Evolutionary conservation across 2,329 filamentous ascomycete genomes (phyloP).

Genomic region (Waltergamsia citrina): DNA sequence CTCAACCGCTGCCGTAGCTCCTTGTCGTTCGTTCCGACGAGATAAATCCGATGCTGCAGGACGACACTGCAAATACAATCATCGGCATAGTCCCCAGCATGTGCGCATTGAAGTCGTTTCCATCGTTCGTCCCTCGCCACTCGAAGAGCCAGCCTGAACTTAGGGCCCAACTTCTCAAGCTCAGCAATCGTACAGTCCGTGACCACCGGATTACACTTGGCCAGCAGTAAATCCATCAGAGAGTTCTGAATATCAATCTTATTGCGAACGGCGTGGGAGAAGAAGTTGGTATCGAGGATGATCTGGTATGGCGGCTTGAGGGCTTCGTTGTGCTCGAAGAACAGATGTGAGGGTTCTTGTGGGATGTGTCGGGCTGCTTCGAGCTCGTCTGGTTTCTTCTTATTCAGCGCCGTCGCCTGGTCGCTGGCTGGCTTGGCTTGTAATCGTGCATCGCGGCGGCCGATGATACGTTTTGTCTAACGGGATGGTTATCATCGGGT

Average conservation of each 20-base stretch:
- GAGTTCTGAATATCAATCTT: conserved; percentile 82
- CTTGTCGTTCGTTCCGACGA: conserved; percentile 69
- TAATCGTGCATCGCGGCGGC: conserved; percentile 68
- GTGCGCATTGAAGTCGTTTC: conserved; percentile 77
- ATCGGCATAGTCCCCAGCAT: conserved; percentile 76
- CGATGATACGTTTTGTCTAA: conserved; percentile 72
- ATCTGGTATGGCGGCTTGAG: conserved; percentile 75
- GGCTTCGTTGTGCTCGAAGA: conserved; percentile 83
- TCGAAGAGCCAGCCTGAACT: conserved; percentile 76
- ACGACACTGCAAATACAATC: conserved; percentile 75
- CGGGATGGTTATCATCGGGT: neutral
- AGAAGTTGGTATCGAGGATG: conserved; percentile 82
- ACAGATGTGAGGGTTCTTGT: conserved; percentile 73
- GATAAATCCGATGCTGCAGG: conserved; percentile 66
- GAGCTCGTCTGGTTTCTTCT: conserved; percentile 47
- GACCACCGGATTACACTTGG: conserved; percentile 82
- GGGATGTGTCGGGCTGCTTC: conserved; percentile 74
- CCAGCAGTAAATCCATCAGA: conserved; percentile 91
- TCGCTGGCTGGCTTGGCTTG: conserved; percentile 71
- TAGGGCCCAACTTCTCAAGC: conserved; percentile 79
- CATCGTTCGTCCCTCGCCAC: conserved; percentile 88
- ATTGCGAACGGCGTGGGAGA: conserved; percentile 80
- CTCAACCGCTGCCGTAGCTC: conserved; percentile 75
- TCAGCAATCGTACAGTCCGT: conserved; percentile 72
- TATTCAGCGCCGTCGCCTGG: conserved; percentile 48